A percentile compares a stretch with the other conserved stretches of the same genome.
These are phyloP conservation scores for Debaryomyces coudertii DNA, from an alignment of 1,139 yeast genomes.

Conservation along the genomic window DNA sequence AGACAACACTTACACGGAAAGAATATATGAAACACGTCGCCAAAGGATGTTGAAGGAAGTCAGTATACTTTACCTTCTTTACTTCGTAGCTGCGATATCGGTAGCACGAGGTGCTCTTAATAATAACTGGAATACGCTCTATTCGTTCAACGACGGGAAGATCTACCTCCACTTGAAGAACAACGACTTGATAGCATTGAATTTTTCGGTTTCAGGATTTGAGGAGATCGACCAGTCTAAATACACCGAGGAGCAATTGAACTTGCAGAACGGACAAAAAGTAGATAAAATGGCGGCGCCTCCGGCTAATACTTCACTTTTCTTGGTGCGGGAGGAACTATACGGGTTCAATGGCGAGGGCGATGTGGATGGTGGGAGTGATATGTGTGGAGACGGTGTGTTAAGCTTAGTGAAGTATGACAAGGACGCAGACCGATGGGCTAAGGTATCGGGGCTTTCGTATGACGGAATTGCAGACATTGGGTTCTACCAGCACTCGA, in stretches of 20 bases:
- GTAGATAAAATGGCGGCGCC: constrained; percentile 31
- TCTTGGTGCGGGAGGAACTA: constrained; percentile 32
- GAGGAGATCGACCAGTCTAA: constrained; percentile 14
- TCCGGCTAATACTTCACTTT: constrained; percentile 37
- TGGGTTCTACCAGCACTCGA: constrained; percentile 34
- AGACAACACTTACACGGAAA: not conserved
- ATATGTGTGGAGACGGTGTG: constrained; percentile 34
- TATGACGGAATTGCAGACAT: constrained; percentile 31
- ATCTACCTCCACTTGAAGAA: constrained; percentile 41
- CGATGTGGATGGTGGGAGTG: constrained; percentile 16
- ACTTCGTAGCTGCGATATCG: not conserved
- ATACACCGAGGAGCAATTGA: constrained; percentile 16
- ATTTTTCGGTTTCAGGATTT: constrained; percentile 40
- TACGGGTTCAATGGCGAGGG: constrained; percentile 31
- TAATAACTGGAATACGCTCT: constrained; percentile 37
- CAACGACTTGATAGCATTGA: constrained; percentile 38
- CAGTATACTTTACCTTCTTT: constrained; percentile 4
- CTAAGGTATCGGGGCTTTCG: constrained; percentile 19
- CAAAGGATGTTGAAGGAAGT: constrained; percentile 1
- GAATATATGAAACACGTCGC: not conserved
- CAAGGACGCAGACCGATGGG: constrained; percentile 27
- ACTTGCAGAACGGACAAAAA: constrained; percentile 24
- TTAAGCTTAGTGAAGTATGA: constrained; percentile 31
- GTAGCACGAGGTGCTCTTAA: not conserved
- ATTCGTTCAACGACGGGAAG: constrained; percentile 38